Conservation (phyloP, 208 protist genomes). For the Jaenimonas drosophilae region DNA sequence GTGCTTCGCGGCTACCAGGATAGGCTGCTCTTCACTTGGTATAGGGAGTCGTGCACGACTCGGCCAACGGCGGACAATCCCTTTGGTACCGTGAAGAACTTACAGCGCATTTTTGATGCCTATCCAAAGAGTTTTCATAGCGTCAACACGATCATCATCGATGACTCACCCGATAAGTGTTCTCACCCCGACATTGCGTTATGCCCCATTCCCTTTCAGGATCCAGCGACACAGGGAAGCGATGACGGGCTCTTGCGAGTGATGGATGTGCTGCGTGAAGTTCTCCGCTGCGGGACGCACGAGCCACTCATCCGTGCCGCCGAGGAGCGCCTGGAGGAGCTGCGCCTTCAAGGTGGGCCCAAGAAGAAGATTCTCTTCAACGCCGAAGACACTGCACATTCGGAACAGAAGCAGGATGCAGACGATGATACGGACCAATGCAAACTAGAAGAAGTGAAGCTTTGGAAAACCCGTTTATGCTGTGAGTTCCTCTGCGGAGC, state of each 20-base stretch:
- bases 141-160: slow-evolving; percentile 88
- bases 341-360: not conserved
- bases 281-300: slow-evolving; percentile 56
- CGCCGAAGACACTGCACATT: not conserved
- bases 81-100: slow-evolving; percentile 80
- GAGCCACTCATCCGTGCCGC: slow-evolving; percentile 63
- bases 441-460: slow-evolving; percentile 24
- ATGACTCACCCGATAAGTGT: slow-evolving; percentile 85
- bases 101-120: slow-evolving; percentile 71
- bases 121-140: slow-evolving; percentile 81
- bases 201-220: slow-evolving; percentile 76
- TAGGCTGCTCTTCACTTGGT: slow-evolving; percentile 72
- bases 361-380: not conserved
- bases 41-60: slow-evolving; percentile 53
- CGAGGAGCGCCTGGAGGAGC: slow-evolving; percentile 28
- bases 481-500: slow-evolving; percentile 43
- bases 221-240: slow-evolving; percentile 34
- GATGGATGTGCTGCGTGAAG: slow-evolving; percentile 64
- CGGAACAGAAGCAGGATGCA: not conserved
- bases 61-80: slow-evolving; percentile 49
- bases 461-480: slow-evolving; percentile 60
- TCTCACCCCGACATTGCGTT: slow-evolving; percentile 86
- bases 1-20: slow-evolving; percentile 75
- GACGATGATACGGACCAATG: not conserved
- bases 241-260: slow-evolving; percentile 57